phyloP scores from a whole-genome alignment of 371 early-diverging fungal species.

The Saksenaea vasiformis region DNA sequence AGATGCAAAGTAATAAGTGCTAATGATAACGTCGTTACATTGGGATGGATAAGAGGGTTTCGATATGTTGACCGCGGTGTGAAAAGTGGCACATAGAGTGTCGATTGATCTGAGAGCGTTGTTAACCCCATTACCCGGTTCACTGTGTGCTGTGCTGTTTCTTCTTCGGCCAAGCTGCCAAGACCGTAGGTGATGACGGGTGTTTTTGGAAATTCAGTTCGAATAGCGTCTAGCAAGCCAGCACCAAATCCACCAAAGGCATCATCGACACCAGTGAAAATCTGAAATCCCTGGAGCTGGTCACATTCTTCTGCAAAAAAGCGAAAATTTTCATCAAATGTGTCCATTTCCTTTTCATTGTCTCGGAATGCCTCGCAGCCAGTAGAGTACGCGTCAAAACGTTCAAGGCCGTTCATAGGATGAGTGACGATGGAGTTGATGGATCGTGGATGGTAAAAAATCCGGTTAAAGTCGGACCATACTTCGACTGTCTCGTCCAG shows the following conservation, averaged over 20 bases:
- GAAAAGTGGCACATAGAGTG: constrained; percentile 61
- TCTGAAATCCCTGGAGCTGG: constrained; percentile 82
- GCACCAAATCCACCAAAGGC: constrained; percentile 81
- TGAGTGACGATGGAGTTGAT: constrained; percentile 63
- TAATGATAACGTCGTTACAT: constrained; percentile 14
- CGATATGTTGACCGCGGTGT: constrained; percentile 32
- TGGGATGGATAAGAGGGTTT: constrained; percentile 24
- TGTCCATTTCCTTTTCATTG: constrained; percentile 59
- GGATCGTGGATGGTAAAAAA: constrained; percentile 77
- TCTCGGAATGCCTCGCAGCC: constrained; percentile 71
- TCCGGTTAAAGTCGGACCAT: constrained; percentile 85
- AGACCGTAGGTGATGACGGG: constrained; percentile 68
- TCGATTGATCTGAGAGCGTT: constrained; percentile 49
- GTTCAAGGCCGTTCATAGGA: constrained; percentile 66
- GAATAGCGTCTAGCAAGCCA: constrained; percentile 62
- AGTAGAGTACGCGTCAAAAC: constrained; percentile 73
- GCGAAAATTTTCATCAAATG: constrained; percentile 79
- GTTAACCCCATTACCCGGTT: constrained; percentile 57
- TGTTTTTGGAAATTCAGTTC: constrained; percentile 80
- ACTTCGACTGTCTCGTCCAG: constrained; percentile 49
- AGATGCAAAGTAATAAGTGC: background rate
- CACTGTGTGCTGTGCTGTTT: constrained; percentile 12
- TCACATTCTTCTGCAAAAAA: constrained; percentile 87
- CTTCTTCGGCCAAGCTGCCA: constrained; percentile 41
- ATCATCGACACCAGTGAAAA: constrained; percentile 69